Evolutionary conservation across 108 stramenopile species (phyloP).

Genomic region (Skeletonema tropicum): DNA sequence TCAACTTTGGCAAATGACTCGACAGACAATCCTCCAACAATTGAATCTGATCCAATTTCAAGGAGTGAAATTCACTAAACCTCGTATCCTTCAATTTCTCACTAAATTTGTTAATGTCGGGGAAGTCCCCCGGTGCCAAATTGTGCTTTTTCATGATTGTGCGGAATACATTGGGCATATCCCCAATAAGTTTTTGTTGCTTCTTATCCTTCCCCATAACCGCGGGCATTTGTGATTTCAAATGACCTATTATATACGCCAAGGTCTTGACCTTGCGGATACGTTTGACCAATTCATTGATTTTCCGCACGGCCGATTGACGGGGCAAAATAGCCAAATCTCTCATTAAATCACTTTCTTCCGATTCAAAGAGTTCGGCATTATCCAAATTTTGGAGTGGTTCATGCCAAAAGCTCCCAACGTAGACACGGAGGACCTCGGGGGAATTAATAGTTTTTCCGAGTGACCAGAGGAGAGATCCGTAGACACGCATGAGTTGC

Average conservation of each 20-base stretch:
- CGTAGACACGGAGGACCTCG: constrained; percentile 96
- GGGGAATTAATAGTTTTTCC: constrained; percentile 96
- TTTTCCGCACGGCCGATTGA: constrained; percentile 95
- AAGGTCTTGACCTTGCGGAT: constrained; percentile 95
- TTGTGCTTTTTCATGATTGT: constrained; percentile 90
- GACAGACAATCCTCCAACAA: constrained; percentile 56
- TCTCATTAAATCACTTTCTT: constrained; percentile 94
- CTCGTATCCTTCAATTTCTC: constrained; percentile 79
- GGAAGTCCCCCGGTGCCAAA: constrained; percentile 92
- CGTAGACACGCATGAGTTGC: constrained; percentile 98
- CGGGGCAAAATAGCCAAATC: constrained; percentile 94
- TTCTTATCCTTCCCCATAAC: constrained; percentile 97
- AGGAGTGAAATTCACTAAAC: constrained; percentile 73
- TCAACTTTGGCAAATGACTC: constrained; percentile 58
- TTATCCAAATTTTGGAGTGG: constrained; percentile 87
- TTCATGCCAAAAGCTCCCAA: constrained; percentile 94
- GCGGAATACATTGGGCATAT: constrained; percentile 94
- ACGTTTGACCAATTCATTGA: constrained; percentile 99
- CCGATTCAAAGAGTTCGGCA: constrained; percentile 81
- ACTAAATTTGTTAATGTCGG: constrained; percentile 77
- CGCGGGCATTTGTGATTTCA: constrained; percentile 96
- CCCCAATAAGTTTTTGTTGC: constrained; percentile 92
- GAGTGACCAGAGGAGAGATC: constrained; percentile 96
- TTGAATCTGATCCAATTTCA: constrained; percentile 48
- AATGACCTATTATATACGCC: constrained; percentile 92